A percentile compares a stretch with the other conserved stretches of the same genome.
These are phyloP conservation scores for Mycena capillaripes DNA, from an alignment of 768 basidiomycete species.

Conservation along the genomic window DNA sequence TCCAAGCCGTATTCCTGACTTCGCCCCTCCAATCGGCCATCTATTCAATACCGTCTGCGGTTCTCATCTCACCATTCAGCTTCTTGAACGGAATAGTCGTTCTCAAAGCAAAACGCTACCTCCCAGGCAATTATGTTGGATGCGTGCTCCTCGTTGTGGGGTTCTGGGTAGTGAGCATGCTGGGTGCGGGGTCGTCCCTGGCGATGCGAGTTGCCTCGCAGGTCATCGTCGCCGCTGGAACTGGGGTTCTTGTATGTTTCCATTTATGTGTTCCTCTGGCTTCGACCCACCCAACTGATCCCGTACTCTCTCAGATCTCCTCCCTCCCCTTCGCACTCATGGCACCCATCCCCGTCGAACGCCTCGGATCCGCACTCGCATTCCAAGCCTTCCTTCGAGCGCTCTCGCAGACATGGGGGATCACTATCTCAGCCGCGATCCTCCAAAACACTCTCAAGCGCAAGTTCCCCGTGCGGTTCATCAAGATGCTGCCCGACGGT, in stretches of 20 bases:
- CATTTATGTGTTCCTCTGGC: neutral
- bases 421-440: no score
- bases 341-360: no score
- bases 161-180: neutral
- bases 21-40: constrained; percentile 13
- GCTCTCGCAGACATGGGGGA: no score
- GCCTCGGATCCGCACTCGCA: no score
- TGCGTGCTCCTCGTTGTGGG: neutral
- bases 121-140: constrained; percentile 5
- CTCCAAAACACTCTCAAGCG: no score
- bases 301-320: no score
- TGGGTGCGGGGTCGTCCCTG: neutral
- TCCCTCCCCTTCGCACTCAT: no score
- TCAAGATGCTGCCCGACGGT: no score
- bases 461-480: no score
- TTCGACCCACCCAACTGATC: neutral
- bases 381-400: no score
- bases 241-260: neutral
- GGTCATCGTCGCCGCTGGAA: constrained; percentile 4
- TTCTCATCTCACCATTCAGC: constrained; percentile 10
- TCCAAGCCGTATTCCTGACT: constrained; percentile 10
- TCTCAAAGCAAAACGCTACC: neutral
- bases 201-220: neutral
- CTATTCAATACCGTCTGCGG: neutral
- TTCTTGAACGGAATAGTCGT: constrained; percentile 6